Base-by-base conservation (phyloP, 768 basidiomycete species). In the Termitomyces sp. region DNA sequence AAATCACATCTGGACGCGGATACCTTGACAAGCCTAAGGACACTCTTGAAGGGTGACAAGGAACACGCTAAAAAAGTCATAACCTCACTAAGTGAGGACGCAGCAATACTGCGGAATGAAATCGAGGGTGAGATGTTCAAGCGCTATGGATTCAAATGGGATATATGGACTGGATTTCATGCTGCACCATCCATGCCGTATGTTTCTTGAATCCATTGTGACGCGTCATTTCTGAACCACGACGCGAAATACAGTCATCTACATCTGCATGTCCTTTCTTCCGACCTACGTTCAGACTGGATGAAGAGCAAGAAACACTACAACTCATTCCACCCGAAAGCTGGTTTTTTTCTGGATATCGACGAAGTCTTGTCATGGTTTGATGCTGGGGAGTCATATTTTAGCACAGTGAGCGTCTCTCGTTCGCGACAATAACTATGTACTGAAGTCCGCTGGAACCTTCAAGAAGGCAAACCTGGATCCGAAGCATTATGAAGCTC, bases 231-330 rank as follows among this genome's bases (percentile, higher is more conserved):
- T 32, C 3, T 55, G 12, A 42, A 33, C 13, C n/a, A 44, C 7
- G 18, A 42, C 40, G 40, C 61, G 61, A 20, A 18, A 20, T 22
- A 6, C 61, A 92, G 91, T 62, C 92, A 94, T 70, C 62, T 94
- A 3, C 92, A 97, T 69, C 73, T 96, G 12, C 95, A 97, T 69
- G 85, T 97, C 56, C 74, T 97, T 42, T 94, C 94, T 4, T 80
- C 84, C 5, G 95, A 97, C 69, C 70, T 94, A 39, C 79, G 80
- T 57, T 88, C 89, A 0, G 80, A 84, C 9, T 76, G 74, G 55
- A 74, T 96, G 78, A 96, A 95, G 75, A 83, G 79, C 58, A 97
- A 96, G 78, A 91, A 89, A 69, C 95, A 97, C 66, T 91, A 93
- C 74, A 95, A 96, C 68, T 90, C 92, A 6, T 97, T 96, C 75